phyloP scores from a whole-genome alignment of 2,329 filamentous ascomycete species.

The Dactylellina parvicollis region DNA sequence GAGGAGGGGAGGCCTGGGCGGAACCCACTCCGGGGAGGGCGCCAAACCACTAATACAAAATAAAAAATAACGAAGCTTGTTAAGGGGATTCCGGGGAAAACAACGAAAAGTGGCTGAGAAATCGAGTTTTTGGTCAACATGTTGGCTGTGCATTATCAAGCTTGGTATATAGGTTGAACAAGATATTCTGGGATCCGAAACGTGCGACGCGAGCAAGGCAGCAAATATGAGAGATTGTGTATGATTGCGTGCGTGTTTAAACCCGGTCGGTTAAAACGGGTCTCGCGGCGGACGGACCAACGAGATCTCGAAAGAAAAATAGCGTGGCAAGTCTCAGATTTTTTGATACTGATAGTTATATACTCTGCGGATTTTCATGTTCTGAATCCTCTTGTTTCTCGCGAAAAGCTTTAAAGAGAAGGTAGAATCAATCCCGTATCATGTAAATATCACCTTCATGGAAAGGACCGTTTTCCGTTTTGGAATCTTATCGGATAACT shows the following conservation, averaged over 20 bases:
- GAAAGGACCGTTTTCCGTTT: constrained; percentile 5
- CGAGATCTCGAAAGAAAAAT: no score
- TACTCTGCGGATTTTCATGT: no score
- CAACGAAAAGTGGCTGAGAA: background rate
- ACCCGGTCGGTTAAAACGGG: background rate
- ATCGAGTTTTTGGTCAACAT: no score
- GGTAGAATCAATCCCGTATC: background rate
- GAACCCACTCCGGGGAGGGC: no score
- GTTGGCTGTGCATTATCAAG: background rate
- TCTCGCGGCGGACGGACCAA: no score
- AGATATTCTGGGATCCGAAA: constrained; percentile 2
- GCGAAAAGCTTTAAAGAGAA: background rate
- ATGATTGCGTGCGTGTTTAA: background rate
- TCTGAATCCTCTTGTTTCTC: no score
- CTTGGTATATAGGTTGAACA: background rate
- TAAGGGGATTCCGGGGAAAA: background rate
- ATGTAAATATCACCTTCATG: background rate
- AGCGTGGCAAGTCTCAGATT: no score
- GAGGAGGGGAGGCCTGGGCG: no score
- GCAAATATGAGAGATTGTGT: constrained; percentile 3
- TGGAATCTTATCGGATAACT: background rate
- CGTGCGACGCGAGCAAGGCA: constrained; percentile 3
- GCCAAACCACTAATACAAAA: background rate
- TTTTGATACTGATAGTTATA: no score
- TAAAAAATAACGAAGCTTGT: background rate